Conservation (phyloP, 1,284 basidiomycete genomes). For the Ceratobasidium sp. region DNA sequence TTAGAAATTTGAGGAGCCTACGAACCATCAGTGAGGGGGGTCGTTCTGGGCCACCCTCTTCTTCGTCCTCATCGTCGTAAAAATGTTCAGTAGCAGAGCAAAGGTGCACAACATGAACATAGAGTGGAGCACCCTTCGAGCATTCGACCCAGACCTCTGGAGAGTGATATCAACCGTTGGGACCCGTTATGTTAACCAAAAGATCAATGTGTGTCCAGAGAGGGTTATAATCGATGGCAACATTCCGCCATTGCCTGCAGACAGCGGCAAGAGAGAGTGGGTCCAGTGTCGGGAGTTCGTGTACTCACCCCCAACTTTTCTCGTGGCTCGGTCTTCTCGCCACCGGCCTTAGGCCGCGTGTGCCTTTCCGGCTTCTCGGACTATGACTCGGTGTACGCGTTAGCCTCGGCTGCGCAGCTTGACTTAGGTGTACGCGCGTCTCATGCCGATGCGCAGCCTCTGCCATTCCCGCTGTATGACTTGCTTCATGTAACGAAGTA, state of each 20-base stretch:
- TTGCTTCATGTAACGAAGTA: no score
- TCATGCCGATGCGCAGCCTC: no score
- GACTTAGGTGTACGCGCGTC: no score
- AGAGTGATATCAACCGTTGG: background rate
- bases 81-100: background rate
- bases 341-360: no score
- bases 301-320: no score
- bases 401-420: no score
- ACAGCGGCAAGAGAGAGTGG: background rate
- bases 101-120: background rate
- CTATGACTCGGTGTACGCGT: no score
- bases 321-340: no score
- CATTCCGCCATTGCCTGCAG: background rate
- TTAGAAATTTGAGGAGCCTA: background rate
- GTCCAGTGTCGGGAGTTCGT: background rate
- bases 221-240: background rate
- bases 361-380: no score
- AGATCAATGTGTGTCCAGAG: constrained; percentile 21
- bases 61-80: background rate
- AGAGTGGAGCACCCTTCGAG: background rate
- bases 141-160: background rate
- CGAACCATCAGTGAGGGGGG: background rate
- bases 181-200: background rate
- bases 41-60: background rate
- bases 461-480: no score